Base-by-base conservation (phyloP, 345 rosid species). In the Trapa incisa region DNA sequence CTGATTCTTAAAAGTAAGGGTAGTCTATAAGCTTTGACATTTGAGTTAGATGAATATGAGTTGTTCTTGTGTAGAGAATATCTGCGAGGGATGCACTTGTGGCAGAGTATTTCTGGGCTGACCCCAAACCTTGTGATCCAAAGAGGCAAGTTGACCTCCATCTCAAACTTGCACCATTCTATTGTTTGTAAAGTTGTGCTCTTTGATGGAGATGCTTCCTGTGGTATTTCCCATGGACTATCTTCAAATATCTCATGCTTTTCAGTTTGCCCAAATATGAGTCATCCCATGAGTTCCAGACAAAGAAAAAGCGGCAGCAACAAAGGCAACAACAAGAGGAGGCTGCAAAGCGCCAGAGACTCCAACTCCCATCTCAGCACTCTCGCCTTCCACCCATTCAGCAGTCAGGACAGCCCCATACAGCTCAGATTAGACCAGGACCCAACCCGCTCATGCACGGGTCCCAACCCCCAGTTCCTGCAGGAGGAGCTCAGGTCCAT, bases 41-140 rank as follows among this genome's bases (percentile, higher is more conserved):
- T 22, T 22, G 29, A 22, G 29, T 22, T 22, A 22, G 29, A 22
- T 67, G 15, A 13, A 47, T 37, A 37, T 41, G 57, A 13, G 14
- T 43, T 16, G 14, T 72, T 61, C n/a, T 72, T n/a, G 43, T 73
- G 68, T 76, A 93, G 98, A 87, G 98, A 83, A 87, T 93, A 84
- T 78, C 84, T 35, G 97, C 97, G 42, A 93, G 87, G 83, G 98
- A 93, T 84, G 93, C 97, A 33, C 89, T 93, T 48, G 98, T 90
- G 74, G 97, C 97, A 0, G 97, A 93, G 81, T 93, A 93, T 78
- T 93, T 93, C 82, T 93, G 98, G 98, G 76, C 89, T 58, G 98
- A 93, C 53, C 98, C 97, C 0, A 80, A 88, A 47, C 98, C 98
- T 5, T 93, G 98, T 71, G 96, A 93, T 68, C 97, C 98, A 35